Evolutionary conservation across 257 asterid genomes (phyloP), one percentile per base, ranked within the genome.

Genomic region (Nicotiana knightiana): DNA sequence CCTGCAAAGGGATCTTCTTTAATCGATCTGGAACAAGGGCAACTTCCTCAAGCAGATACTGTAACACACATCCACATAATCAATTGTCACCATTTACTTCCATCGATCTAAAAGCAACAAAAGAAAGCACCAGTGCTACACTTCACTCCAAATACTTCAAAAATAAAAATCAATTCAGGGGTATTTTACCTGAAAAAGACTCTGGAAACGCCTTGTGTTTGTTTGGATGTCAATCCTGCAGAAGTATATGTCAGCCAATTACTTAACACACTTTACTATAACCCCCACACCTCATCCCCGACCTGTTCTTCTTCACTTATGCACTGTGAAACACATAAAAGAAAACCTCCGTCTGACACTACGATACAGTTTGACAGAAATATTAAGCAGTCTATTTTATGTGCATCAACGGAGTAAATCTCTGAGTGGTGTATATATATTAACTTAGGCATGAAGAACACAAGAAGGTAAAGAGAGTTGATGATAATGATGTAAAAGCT

Each of bases 221-320:
- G 98, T 87, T 86, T 96, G 99, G 85, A 90, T 93, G 90, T 96
- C 99, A 75, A 96, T 92, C 99, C 99, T 96, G 91, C 53, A 91
- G 70, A 57, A 81, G 81, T 59, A 51, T 28, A 75, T 26, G 61
- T 26, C 63, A 75, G 35, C 63, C 63, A 75, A 75, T 48, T 24
- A 48, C 62, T 73, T 26, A 11, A 26, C 63, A 73, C 63, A 26
- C 32, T 73, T 48, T 51, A 51, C 61, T 18, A 16, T 26, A 26
- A 73, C 12, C 63, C 79, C 61, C 26, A 28, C 26, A 21, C 37
- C 37, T 43, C 46, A 26, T 71, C 35, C 37, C 37, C 39, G 2
- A 15, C 46, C 71, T 5, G n/a, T 6, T 30, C 11, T 65, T 65
- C 46, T 65, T 15, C 61, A 55, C 6, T 65, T 30, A n/a, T 65